Evolutionary conservation across 345 rosid genomes (phyloP), one percentile per base, ranked within the genome.

Genomic region (Citrus hindsii): DNA sequence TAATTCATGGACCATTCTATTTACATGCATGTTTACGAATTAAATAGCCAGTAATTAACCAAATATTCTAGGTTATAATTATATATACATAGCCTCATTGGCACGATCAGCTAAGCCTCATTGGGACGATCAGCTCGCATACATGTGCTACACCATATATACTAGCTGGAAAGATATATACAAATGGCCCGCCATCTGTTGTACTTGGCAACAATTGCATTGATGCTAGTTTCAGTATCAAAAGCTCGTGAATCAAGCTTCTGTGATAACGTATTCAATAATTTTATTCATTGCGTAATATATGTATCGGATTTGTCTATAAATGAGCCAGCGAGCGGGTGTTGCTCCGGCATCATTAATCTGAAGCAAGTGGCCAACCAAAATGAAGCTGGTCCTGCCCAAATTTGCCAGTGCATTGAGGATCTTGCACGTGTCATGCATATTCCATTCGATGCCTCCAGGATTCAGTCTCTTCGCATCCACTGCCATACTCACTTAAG

Each of bases 321-420:
- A 2, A 16, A 37, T 2, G 12, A 37, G 4, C 79, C 80, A 8
- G 25, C 59, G 1, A 42, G 22, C 19, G 18, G 19, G 22, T 84
- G 78, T 58, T 84, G 86, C 55, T 22, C 1, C 5, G 80, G 67
- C 70, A 65, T 81, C 24, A 6, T 14, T 61, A 24, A 25, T 48
- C 77, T 84, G 48, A 84, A 84, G 40, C 4, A 32, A 37, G 64
- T 7, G 10, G 80, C 82, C 46, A 58, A 25, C 48, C 22, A n/a
- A 37, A 1, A 28, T 35, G 22, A 22, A n/a, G 21, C 0, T 19
- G 56, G 69, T 13, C 77, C 83, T 3, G 64, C 42, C 61, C 40
- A 33, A 60, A 70, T 81, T 53, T 83, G 88, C 22, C 83, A 28
- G 27, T 85, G 88, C 81, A 83, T 81, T 69, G 83, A 83, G 68